Evolutionary conservation across 306 rosid genomes (phyloP), one percentile per base, ranked within the genome.

Genomic region (Morella rubra): DNA sequence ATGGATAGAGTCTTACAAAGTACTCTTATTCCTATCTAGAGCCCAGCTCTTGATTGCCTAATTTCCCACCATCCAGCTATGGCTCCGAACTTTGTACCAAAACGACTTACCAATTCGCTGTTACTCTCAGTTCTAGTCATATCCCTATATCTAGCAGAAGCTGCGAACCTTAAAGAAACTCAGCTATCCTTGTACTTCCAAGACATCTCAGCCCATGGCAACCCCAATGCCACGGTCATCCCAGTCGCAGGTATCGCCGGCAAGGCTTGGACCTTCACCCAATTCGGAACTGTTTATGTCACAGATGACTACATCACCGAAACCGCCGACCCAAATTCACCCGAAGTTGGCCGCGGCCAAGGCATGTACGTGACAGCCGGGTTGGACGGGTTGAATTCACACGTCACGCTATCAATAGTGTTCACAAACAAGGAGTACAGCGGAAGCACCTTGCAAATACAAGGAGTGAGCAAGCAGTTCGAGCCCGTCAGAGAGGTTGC

Each of bases 371-470:
- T 79, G 42, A 62, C 80, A 0, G 58, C 74, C 0, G 69, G 73
- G 13, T 9, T 70, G 75, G 74, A 82, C 16, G 83, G 86, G 5
- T 40, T 8, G 6, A 74, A 67, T 55, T 5, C 80, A 1, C 77
- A 18, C 49, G 80, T 62, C 9, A 50, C 37, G 52, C 5, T 82
- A 4, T 79, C 86, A 1, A 3, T 79, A 8, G 86, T 83, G 73
- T 80, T 83, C 81, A 67, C 77, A 15, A 81, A 76, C 56, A 20
- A 5, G 61, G 53, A 73, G 62, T 79, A 66, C 40, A 56, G 8
- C 15, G 80, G 77, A 27, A 76, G 80, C 73, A 70, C 84, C 12
- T 5, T 81, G 5, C 73, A 81, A 46, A 68, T 81, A 24, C 80
- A 76, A 51, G 84, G 80, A 1, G 14, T 47, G 0, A 62, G 72